Percentiles rank a stretch among this genome's conserved stretches.
These are phyloP conservation scores for Mollisiaceae sp. DNA, from an alignment of 2,329 filamentous ascomycete genomes.

Conservation along the genomic window DNA sequence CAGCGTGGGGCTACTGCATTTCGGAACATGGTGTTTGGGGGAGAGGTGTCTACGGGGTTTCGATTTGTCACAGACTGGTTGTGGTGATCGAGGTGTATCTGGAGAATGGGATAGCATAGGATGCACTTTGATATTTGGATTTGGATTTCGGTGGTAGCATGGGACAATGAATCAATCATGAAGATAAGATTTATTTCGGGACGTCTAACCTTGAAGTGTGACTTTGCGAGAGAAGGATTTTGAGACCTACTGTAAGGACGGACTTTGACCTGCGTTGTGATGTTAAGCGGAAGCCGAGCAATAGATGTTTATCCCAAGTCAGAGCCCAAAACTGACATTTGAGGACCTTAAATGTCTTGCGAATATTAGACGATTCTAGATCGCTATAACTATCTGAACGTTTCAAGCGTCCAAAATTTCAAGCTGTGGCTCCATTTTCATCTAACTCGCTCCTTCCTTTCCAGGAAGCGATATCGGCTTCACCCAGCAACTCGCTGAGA, in stretches of 20 bases:
- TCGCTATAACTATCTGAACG: not conserved
- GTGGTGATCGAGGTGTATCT: not conserved
- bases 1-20: constrained; percentile 1
- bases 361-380: not conserved
- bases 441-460: not conserved
- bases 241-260: too few species aligned
- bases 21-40: not conserved
- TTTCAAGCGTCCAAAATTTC: not conserved
- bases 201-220: not conserved
- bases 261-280: not conserved
- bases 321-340: not conserved
- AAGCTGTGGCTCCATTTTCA: not conserved
- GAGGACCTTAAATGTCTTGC: not conserved
- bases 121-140: constrained; percentile 2
- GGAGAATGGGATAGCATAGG: constrained; percentile 9
- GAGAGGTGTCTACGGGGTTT: not conserved
- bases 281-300: not conserved
- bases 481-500: not conserved
- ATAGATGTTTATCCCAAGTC: not conserved
- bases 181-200: not conserved
- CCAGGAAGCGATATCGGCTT: not conserved
- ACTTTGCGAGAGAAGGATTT: not conserved
- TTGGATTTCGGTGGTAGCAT: not conserved
- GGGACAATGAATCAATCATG: not conserved
- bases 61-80: not conserved